Evolutionary conservation across 2,329 filamentous ascomycete genomes (phyloP).

Genomic region (Epichloe typhina): DNA sequence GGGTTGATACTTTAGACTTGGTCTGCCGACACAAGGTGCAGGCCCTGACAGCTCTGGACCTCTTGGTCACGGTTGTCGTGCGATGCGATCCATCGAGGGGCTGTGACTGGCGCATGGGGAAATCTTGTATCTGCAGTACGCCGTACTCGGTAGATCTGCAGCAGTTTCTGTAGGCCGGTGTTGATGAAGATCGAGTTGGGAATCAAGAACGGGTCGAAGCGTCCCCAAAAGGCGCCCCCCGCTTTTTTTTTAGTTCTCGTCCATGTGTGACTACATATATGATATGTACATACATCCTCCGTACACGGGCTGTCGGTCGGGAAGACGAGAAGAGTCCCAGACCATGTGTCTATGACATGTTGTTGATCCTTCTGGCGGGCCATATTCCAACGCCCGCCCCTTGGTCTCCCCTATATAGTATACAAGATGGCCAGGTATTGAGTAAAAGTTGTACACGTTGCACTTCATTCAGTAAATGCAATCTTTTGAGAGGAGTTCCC

Average conservation of each 20-base stretch:
- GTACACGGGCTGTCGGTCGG: too few species aligned
- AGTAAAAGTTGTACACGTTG: not conserved
- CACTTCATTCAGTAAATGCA: not conserved
- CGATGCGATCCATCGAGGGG: constrained; percentile 6
- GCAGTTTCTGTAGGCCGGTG: too few species aligned
- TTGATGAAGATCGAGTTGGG: too few species aligned
- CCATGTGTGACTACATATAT: too few species aligned
- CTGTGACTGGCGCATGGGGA: not conserved
- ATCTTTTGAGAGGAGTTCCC: not conserved
- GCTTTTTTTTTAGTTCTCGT: not conserved
- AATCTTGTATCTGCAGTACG: not conserved
- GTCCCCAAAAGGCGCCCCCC: not conserved
- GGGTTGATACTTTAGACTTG: constrained; percentile 12
- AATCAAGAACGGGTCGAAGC: not conserved
- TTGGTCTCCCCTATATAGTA: not conserved
- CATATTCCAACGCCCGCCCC: not conserved
- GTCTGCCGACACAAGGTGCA: constrained; percentile 12
- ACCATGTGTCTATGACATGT: too few species aligned
- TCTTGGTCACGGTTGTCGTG: constrained; percentile 10
- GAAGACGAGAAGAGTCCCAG: too few species aligned
- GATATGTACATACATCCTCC: too few species aligned
- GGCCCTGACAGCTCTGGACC: constrained; percentile 11
- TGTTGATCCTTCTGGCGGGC: too few species aligned
- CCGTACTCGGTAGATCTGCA: too few species aligned
- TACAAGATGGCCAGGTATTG: not conserved